These are phyloP conservation scores for Tuber brumale DNA, from an alignment of 495 filamentous ascomycete genomes.

Conservation along the genomic window DNA sequence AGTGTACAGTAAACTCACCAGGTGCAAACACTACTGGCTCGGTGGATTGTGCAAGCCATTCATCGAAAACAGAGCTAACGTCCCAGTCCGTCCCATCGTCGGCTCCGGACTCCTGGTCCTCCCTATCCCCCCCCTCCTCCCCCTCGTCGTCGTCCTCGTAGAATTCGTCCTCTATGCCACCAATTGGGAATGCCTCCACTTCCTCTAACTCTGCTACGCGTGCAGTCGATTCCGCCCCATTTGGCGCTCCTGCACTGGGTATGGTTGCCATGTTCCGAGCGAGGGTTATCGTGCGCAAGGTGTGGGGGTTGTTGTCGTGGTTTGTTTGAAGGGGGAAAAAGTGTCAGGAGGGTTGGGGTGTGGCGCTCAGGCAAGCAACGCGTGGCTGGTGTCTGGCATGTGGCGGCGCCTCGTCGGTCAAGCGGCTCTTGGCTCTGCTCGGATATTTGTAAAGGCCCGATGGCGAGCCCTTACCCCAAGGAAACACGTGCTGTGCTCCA, in stretches of 20 bases:
- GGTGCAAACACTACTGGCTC: constrained; percentile 57
- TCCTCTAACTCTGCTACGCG: background rate
- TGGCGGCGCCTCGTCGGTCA: background rate
- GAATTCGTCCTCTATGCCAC: background rate
- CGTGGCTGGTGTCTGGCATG: background rate
- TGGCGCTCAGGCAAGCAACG: background rate
- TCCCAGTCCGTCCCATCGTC: constrained; percentile 62
- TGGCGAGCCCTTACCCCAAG: background rate
- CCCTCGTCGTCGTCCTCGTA: constrained; percentile 9
- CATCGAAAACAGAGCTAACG: constrained; percentile 60
- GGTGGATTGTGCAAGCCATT: constrained; percentile 57
- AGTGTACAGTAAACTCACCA: constrained; percentile 45
- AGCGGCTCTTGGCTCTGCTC: background rate
- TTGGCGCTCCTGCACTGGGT: background rate
- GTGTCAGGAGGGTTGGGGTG: background rate
- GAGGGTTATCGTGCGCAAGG: background rate
- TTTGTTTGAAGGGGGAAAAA: background rate
- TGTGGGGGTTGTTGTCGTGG: background rate
- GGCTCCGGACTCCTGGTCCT: constrained; percentile 56
- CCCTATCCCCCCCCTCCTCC: constrained; percentile 28
- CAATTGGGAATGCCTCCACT: background rate
- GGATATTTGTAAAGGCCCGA: background rate
- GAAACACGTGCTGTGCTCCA: background rate
- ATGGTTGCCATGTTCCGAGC: background rate
- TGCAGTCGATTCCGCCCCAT: background rate